Evolutionary conservation across 352 stramenopile species (phyloP), one percentile per base, ranked within the genome.

Genomic region (Globisporangium echinulatum): DNA sequence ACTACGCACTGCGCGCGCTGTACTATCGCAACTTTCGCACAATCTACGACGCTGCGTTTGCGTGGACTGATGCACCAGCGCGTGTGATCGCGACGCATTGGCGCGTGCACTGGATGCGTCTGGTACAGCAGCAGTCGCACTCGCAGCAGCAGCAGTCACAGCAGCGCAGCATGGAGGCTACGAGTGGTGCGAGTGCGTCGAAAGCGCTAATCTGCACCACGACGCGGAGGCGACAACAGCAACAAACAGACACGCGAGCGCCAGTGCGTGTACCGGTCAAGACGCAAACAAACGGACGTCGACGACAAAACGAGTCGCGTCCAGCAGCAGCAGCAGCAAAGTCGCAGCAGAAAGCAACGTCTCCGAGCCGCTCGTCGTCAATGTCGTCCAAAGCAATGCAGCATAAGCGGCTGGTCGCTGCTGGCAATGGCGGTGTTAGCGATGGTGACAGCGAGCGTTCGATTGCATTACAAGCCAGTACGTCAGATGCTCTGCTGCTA

Each of bases 11-110:
- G 43, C 70, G 71, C 17, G 9, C n/a, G 6, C 19, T 77, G 14
- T 83, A 71, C 57, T 61, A 36, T 40, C 39, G 8, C n/a, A 55
- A 46, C 33, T 83, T 81, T 36, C 63, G 60, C 38, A 48, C 48
- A 5, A 79, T 83, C 50, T 74, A 79, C 50, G 55, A 58, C 11
- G 58, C 53, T 5, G 59, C 75, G 14, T 81, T 83, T 49, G 64
- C 54, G 7, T 75, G 70, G 69, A 42, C 77, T n/a, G 72, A 75
- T 44, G 58, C 42, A 1, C 71, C 62, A 42, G 70, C 69, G 37
- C 44, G 51, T 13, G 63, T 49, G n/a, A 73, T 83, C 57, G 63
- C 56, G 19, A 51, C 53, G 1, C 77, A 72, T 56, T 83, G 74
- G 74, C 68, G 58, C 40, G 54, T 48, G 14, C 56, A 50, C 40